phyloP scores from a whole-genome alignment of 768 basidiomycete genomes.

The Suillus plorans region DNA sequence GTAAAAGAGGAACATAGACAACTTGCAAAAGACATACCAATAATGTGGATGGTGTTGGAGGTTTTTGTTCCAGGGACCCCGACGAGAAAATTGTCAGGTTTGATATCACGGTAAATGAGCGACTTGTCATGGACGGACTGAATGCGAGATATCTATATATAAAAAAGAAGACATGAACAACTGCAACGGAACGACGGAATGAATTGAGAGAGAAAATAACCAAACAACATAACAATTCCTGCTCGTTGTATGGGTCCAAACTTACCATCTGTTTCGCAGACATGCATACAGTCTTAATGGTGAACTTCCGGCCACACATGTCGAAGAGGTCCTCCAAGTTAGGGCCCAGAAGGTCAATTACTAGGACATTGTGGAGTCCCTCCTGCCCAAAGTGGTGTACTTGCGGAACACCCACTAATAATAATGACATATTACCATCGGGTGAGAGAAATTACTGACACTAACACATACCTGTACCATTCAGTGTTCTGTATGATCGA shows the following conservation, averaged over 20 bases:
- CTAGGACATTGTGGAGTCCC: conserved; percentile 93
- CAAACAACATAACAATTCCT: not conserved
- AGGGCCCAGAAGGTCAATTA: conserved; percentile 95
- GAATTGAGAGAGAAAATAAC: conserved; percentile 3
- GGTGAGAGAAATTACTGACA: conserved; percentile 15
- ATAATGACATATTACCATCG: conserved; percentile 8
- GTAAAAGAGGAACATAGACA: not conserved
- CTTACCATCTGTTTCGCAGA: conserved; percentile 98
- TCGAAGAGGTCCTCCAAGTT: conserved; percentile 98
- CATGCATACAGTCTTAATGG: conserved; percentile 98
- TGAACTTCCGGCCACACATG: conserved; percentile 98
- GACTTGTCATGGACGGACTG: conserved; percentile 99
- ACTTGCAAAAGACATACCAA: conserved; percentile 52
- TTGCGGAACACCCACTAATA: conserved; percentile 89
- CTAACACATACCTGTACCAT: conserved; percentile 72
- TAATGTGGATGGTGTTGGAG: conserved; percentile 85
- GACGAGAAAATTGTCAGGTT: conserved; percentile 98
- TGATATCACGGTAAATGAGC: conserved; percentile 98
- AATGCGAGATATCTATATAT: conserved; percentile 87
- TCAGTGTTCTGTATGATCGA: conserved; percentile 93
- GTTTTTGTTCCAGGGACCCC: conserved; percentile 90
- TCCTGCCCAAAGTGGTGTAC: conserved; percentile 99
- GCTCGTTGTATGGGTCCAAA: conserved; percentile 7
- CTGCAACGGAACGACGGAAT: conserved; percentile 8
- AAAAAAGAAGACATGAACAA: conserved; percentile 6